Evolutionary conservation across 1,284 basidiomycete genomes (phyloP).

Genomic region (Trichosporon coremiiforme): DNA sequence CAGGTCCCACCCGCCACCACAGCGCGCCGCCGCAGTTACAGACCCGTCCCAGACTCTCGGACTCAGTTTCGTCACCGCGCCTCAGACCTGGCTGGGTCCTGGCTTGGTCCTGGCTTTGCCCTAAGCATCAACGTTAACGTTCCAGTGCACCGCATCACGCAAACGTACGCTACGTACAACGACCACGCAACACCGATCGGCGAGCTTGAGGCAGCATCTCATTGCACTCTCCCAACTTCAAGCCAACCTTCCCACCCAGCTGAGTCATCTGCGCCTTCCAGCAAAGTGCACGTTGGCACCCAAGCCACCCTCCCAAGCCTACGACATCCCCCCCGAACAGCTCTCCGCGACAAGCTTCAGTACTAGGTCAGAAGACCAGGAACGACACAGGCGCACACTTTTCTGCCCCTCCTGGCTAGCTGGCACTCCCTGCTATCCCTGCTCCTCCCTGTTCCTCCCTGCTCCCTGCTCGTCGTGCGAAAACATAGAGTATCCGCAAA

Average conservation of each 20-base stretch:
- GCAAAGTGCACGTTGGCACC: not conserved
- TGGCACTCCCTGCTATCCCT: too few species aligned
- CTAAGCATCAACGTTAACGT: not conserved
- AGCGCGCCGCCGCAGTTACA: not conserved
- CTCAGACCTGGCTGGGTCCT: too few species aligned
- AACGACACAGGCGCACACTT: too few species aligned
- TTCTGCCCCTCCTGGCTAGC: too few species aligned
- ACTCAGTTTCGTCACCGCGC: not conserved
- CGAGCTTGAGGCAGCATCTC: too few species aligned
- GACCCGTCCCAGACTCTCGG: constrained; percentile 1
- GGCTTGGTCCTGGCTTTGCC: too few species aligned
- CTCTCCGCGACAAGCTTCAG: not conserved
- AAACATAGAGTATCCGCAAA: not conserved
- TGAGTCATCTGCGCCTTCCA: not conserved
- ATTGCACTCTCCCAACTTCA: not conserved
- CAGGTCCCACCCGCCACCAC: not conserved
- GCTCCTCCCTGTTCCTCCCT: too few species aligned
- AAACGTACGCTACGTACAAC: too few species aligned
- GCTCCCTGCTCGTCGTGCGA: too few species aligned
- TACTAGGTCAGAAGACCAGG: not conserved
- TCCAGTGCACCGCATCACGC: not conserved
- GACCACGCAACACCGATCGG: not conserved
- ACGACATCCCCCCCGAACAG: too few species aligned
- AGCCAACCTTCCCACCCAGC: not conserved
- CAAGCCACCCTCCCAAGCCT: not conserved